phyloP scores from a whole-genome alignment of 441 rosid genomes.

The Syzygium syzygioides region DNA sequence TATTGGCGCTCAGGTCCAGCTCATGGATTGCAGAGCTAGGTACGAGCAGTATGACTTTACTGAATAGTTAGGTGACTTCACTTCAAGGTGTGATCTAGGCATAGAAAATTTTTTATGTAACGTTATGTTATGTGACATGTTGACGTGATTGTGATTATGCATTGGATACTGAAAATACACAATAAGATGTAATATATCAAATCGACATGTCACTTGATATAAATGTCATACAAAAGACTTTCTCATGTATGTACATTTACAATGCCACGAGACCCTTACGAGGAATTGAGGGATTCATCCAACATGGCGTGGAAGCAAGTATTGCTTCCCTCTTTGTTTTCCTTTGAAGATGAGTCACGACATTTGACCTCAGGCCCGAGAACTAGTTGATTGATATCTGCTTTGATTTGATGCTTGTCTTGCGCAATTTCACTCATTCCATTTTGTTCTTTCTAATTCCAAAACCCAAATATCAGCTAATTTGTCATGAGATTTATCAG shows the following conservation, averaged over 20 bases:
- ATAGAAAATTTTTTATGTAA: neutral
- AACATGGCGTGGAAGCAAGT: neutral
- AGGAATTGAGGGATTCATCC: neutral
- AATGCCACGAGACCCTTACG: too few species aligned
- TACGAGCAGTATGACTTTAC: neutral
- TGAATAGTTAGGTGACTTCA: neutral
- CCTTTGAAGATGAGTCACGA: neutral
- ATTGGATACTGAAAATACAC: neutral
- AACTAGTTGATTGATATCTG: neutral
- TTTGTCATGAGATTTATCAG: neutral
- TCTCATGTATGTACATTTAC: neutral
- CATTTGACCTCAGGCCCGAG: neutral
- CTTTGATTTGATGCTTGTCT: neutral
- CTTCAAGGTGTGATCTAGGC: neutral
- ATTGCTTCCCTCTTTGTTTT: neutral
- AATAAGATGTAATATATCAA: neutral
- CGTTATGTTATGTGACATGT: neutral
- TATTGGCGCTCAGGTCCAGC: neutral
- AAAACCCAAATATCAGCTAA: neutral
- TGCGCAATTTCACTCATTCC: neutral
- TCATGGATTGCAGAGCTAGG: neutral
- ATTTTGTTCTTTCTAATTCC: neutral
- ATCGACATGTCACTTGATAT: neutral
- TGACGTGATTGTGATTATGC: neutral
- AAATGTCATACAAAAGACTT: neutral